These are phyloP conservation scores for Thyridium curvatum DNA, from an alignment of 2,329 filamentous ascomycete genomes.

Conservation along the genomic window DNA sequence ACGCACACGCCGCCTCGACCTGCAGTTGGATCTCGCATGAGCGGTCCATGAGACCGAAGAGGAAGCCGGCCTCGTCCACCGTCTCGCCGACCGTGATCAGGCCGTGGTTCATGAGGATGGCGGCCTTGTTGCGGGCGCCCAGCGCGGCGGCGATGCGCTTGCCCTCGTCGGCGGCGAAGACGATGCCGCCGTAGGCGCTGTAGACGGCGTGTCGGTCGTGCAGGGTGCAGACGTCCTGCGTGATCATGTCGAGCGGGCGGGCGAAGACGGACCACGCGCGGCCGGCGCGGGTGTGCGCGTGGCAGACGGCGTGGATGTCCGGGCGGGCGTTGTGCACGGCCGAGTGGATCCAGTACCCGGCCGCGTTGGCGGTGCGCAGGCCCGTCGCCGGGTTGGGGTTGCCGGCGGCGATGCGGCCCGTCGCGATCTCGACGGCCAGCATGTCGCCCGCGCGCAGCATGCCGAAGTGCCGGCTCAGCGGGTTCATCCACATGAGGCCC, in stretches of 20 bases:
- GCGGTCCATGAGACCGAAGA: conserved; percentile 63
- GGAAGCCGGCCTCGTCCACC: conserved; percentile 67
- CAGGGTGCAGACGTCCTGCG: conserved; percentile 60
- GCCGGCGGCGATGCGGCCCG: conserved; percentile 57
- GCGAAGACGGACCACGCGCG: conserved; percentile 64
- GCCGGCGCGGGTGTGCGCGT: conserved; percentile 60
- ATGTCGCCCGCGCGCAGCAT: conserved; percentile 62
- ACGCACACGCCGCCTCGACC: conserved; percentile 56
- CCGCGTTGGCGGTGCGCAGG: conserved; percentile 49
- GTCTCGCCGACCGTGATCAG: conserved; percentile 64
- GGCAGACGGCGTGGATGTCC: conserved; percentile 61
- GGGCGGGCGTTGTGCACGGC: conserved; percentile 61
- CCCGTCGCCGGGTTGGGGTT: conserved; percentile 41
- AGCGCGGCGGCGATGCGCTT: conserved; percentile 56
- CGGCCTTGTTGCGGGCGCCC: conserved; percentile 49
- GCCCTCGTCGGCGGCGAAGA: conserved; percentile 58
- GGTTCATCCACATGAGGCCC: conserved; percentile 64
- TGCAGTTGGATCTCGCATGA: conserved; percentile 62
- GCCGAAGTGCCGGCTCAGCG: conserved; percentile 61
- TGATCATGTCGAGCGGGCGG: conserved; percentile 62
- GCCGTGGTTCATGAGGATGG: conserved; percentile 67
- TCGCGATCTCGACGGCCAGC: conserved; percentile 52
- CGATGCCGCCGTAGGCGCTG: conserved; percentile 47
- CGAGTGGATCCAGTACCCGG: conserved; percentile 65
- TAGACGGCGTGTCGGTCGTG: conserved; percentile 58